phyloP scores from a whole-genome alignment of 768 basidiomycete species.

The Podaxis rugospora region DNA sequence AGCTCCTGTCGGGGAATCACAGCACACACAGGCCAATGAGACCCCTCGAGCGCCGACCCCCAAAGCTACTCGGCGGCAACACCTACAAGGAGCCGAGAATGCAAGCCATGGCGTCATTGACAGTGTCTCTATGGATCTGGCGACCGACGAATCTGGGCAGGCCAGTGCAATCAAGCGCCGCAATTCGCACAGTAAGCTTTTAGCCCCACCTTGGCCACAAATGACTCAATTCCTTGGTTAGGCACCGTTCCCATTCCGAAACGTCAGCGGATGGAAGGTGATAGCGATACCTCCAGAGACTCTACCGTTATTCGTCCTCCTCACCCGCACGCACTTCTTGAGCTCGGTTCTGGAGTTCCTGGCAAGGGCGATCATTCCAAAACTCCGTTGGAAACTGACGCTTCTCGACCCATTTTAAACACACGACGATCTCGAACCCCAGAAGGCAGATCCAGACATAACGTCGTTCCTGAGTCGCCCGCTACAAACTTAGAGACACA shows the following conservation, averaged over 20 bases:
- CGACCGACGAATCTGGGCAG: background rate
- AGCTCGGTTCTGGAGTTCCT: background rate
- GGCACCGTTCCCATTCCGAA: background rate
- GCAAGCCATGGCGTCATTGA: background rate
- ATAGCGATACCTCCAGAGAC: background rate
- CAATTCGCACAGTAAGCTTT: background rate
- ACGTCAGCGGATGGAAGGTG: background rate
- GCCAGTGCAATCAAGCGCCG: background rate
- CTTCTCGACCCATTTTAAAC: background rate
- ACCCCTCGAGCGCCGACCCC: background rate
- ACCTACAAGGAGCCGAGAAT: background rate
- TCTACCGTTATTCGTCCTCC: background rate
- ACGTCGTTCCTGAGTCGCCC: background rate
- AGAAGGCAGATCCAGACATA: background rate
- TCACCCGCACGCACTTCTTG: background rate
- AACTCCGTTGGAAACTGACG: background rate
- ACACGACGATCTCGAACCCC: background rate
- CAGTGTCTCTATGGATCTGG: background rate
- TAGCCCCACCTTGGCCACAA: background rate
- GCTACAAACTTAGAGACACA: background rate
- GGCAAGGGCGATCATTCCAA: background rate
- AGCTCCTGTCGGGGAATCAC: background rate
- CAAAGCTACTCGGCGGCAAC: background rate
- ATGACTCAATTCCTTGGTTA: background rate
- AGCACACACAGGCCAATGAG: background rate